These are phyloP conservation scores for Parathielavia hyrcaniae DNA, from an alignment of 495 filamentous ascomycete genomes.

Conservation along the genomic window DNA sequence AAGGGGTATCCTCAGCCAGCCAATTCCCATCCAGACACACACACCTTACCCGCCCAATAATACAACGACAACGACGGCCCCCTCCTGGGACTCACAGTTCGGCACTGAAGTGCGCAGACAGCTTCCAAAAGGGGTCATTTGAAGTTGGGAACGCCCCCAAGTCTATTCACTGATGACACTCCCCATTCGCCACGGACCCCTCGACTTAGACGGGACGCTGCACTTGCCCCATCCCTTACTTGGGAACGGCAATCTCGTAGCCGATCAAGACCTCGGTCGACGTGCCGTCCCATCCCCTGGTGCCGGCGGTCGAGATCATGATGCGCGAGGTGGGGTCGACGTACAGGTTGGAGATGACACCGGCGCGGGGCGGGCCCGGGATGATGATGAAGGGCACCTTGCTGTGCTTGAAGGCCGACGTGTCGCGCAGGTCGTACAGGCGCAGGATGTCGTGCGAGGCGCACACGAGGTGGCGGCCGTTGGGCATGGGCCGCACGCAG, in stretches of 20 bases:
- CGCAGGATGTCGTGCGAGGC: constrained; percentile 92
- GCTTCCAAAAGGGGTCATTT: too few relatives aligned
- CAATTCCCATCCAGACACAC: too few relatives aligned
- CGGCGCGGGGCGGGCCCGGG: constrained; percentile 80
- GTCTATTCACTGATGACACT: too few relatives aligned
- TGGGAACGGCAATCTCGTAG: constrained; percentile 64
- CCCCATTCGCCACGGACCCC: background rate
- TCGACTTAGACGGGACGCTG: background rate
- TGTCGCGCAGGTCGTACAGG: constrained; percentile 80
- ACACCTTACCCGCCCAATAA: too few relatives aligned
- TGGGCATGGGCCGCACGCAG: constrained; percentile 82
- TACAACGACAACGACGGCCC: too few relatives aligned
- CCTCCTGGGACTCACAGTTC: too few relatives aligned
- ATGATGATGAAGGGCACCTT: constrained; percentile 90
- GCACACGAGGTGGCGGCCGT: constrained; percentile 88
- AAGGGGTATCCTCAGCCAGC: too few relatives aligned
- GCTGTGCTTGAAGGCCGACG: constrained; percentile 57
- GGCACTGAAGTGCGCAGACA: too few relatives aligned
- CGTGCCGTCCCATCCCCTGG: constrained; percentile 91
- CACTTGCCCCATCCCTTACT: constrained; percentile 2
- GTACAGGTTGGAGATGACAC: constrained; percentile 77
- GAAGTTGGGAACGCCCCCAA: too few relatives aligned
- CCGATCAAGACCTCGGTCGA: constrained; percentile 87
- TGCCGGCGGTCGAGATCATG: constrained; percentile 86
- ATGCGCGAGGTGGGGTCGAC: constrained; percentile 83